Evolutionary conservation across 768 basidiomycete genomes (phyloP), one percentile per base, ranked within the genome.

Genomic region (Termitomyces sp.): DNA sequence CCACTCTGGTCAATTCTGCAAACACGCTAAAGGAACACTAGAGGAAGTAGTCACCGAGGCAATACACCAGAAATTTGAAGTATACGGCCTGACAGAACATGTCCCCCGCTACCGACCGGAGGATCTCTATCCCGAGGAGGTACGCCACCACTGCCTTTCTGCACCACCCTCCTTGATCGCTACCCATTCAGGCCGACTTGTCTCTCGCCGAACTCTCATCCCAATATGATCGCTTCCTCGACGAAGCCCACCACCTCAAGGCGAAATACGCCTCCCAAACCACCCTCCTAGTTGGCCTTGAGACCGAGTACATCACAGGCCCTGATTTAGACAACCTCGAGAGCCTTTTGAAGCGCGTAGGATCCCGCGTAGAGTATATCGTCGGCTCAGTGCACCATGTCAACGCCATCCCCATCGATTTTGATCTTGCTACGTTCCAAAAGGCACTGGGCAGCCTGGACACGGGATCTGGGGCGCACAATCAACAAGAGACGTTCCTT

Each of bases 101-200:
- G 89, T 89, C 54, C 96, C 97, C 30, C 85, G 96, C 30, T 96
- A 95, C 73, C 81, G 93, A 58, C 58, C 66, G 2, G 71, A 80
- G 36, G 95, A 99, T 70, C 76, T 98, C 32, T 98, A 97, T 71
- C 95, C 96, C 20, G 97, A 98, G 77, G 97, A 99, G 85, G 95
- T 95, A 69, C 66, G 75, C 64, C 9, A 12, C 40, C 53, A 51
- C 48, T 49, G 7, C 47, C 20, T 14, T 20, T 14, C 30, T 46
- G 18, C 55, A 44, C n/a, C 44, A 50, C 59, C 32, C 43, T 41
- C 18, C 13, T 48, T 61, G 26, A 50, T 9, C 49, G 56, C 52
- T 36, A 50, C 51, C 57, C 35, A 46, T 38, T 50, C 51, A 96
- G 92, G 74, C 76, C 63, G 82, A 77, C 36, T 61, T 89, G 50